Conservation (phyloP, 1,284 basidiomycete genomes). For the Cutaneotrichosporon arboriforme region DNA sequence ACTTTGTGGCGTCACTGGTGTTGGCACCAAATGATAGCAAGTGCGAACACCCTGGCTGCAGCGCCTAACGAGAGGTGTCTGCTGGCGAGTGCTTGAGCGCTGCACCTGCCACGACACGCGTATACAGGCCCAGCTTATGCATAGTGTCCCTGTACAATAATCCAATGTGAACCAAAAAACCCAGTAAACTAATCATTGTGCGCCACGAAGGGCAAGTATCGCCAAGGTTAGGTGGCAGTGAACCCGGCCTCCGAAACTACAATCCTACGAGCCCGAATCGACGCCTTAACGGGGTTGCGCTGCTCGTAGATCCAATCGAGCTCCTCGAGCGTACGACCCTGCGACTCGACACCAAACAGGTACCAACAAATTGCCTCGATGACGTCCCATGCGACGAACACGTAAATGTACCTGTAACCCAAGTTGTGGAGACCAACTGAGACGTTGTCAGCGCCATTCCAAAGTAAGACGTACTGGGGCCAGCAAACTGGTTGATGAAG, state of each 20-base stretch:
- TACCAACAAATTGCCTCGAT: slow-evolving; percentile 41
- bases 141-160: too few relatives aligned
- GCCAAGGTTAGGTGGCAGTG: neutral
- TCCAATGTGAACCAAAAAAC: too few relatives aligned
- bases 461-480: slow-evolving; percentile 14
- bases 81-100: too few relatives aligned
- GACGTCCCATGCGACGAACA: slow-evolving; percentile 39
- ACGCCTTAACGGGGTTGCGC: slow-evolving; percentile 44
- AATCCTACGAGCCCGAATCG: slow-evolving; percentile 13
- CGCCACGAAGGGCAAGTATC: too few relatives aligned
- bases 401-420: slow-evolving; percentile 27
- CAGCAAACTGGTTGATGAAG: slow-evolving; percentile 51
- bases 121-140: too few relatives aligned
- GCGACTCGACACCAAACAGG: slow-evolving; percentile 44
- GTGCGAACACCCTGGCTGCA: too few relatives aligned
- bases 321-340: slow-evolving; percentile 39
- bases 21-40: too few relatives aligned
- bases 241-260: slow-evolving; percentile 3
- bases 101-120: too few relatives aligned
- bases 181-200: too few relatives aligned
- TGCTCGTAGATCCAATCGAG: slow-evolving; percentile 45
- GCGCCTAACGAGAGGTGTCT: too few relatives aligned
- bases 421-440: slow-evolving; percentile 51
- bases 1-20: too few relatives aligned
- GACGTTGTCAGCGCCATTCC: too few relatives aligned